Base-by-base conservation (phyloP, 208 protist species). In the Pavlovales sp. region DNA sequence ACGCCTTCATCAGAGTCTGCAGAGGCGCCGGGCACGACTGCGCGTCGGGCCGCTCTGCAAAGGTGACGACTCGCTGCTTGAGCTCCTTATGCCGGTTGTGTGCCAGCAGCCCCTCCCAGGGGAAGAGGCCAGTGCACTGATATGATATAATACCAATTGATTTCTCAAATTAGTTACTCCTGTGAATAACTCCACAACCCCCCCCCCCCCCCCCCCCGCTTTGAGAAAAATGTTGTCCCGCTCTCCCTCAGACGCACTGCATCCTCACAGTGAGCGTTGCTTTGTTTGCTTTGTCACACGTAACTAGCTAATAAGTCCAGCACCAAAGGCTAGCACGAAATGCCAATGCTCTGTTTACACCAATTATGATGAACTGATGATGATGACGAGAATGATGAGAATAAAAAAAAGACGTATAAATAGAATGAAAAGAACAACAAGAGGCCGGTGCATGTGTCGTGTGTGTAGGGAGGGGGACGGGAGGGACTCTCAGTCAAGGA, bases 51-150 rank as follows among this genome's bases (percentile, higher is more conserved):
- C 77, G 39, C 22, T 46, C 77, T 8, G 39, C 77, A 28, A 46
- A 38, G 0, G 77, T 81, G 77, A 10, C 77, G n/a, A 81, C 77
- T 0, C 77, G 37, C 8, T 38, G 77, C 77, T 81, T 81, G 77
- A 87, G 83, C 83, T 87, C 83, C 8, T 87, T 26, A 36, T 66
- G 20, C 39, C 30, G 38, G 14, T 40, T 39, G 1, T 7, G 28
- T 39, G 76, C 83, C 0, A 87, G 83, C 40, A 87, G 71, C 42
- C 4, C 71, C 28, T 41, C 57, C 83, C 83, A 87, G 10, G 83
- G 83, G 83, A 66, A 87, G 22, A 18, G 11, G 8, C 83, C 77
- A 5, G 77, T 47, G 28, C 40, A 36, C 40, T n/a, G n/a, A n/a
- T n/a, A n/a, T n/a, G n/a, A n/a, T n/a, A n/a, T n/a, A n/a, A n/a